Conservation (phyloP, 306 rosid species). For the Rubus idaeus region DNA sequence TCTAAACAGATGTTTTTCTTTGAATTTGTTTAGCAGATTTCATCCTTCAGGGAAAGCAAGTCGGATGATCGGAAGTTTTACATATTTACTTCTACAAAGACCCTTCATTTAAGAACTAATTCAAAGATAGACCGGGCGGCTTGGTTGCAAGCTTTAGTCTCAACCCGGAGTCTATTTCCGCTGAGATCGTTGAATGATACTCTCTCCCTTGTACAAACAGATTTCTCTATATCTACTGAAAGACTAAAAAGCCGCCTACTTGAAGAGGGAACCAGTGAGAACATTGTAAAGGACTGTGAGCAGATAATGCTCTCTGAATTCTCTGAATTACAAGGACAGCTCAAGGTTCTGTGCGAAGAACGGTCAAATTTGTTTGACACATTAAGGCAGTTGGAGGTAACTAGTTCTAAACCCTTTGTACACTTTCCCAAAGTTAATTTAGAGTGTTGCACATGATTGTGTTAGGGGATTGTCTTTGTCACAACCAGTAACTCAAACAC, state of each 20-base stretch:
- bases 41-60: conserved; percentile 90
- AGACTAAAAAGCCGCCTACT: conserved; percentile 67
- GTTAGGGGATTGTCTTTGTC: not conserved
- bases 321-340: conserved; percentile 65
- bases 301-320: conserved; percentile 86
- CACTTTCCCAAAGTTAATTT: conserved; percentile 7
- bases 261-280: conserved; percentile 74
- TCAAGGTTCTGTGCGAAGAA: conserved; percentile 62
- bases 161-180: conserved; percentile 68
- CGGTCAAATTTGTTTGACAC: conserved; percentile 79
- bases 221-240: conserved; percentile 67
- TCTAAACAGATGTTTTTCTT: conserved; percentile 10
- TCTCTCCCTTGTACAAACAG: conserved; percentile 55
- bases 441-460: not conserved
- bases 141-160: conserved; percentile 86
- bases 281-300: conserved; percentile 74
- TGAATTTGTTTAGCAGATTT: conserved; percentile 45
- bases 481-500: not conserved
- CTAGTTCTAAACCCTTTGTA: not conserved
- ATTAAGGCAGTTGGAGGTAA: conserved; percentile 88
- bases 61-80: conserved; percentile 83
- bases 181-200: conserved; percentile 40
- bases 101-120: conserved; percentile 89
- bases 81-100: conserved; percentile 89
- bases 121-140: conserved; percentile 80